Percentiles rank a stretch among this genome's conserved stretches.
Evolutionary conservation across 2,329 filamentous ascomycete genomes (phyloP).

Genomic region (Lasiodiplodia sp.): DNA sequence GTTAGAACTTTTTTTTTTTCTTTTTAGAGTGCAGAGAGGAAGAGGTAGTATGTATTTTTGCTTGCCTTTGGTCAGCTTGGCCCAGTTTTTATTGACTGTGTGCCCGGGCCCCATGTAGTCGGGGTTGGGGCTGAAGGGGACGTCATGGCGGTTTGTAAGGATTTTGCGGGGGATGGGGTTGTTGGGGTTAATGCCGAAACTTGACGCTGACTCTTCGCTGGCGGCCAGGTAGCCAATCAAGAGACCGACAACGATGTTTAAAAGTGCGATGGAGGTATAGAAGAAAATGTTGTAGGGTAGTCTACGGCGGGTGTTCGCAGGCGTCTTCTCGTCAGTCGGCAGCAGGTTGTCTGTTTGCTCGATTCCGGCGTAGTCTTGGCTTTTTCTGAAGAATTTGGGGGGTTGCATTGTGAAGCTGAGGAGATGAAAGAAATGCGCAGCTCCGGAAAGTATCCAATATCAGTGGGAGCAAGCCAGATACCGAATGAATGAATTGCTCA

Average conservation of each 20-base stretch:
- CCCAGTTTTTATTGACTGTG: slow-evolving; percentile 2
- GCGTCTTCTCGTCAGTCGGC: not conserved
- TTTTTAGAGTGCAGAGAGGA: not conserved
- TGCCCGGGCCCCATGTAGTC: not conserved
- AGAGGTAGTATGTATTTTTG: not conserved
- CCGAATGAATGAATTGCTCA: not conserved
- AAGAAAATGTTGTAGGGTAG: not conserved
- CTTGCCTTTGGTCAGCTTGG: slow-evolving; percentile 2
- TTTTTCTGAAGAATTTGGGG: not conserved
- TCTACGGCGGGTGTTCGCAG: not conserved
- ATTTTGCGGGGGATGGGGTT: not conserved
- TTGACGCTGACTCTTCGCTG: not conserved
- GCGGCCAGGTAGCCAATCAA: not conserved
- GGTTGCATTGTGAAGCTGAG: not conserved
- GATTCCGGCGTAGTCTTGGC: not conserved
- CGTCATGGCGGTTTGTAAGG: not conserved
- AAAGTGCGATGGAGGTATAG: not conserved
- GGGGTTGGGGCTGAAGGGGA: slow-evolving; percentile 7
- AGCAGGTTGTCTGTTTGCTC: slow-evolving; percentile 5
- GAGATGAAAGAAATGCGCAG: not conserved
- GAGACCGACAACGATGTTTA: not conserved
- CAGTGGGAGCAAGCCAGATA: not conserved
- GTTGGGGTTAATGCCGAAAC: slow-evolving; percentile 9
- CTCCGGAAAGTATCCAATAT: not conserved
- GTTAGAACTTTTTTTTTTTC: not conserved